A percentile compares a stretch with the other conserved stretches of the same genome.
Conservation (phyloP, 306 rosid genomes). For the Canavalia gladiata region DNA sequence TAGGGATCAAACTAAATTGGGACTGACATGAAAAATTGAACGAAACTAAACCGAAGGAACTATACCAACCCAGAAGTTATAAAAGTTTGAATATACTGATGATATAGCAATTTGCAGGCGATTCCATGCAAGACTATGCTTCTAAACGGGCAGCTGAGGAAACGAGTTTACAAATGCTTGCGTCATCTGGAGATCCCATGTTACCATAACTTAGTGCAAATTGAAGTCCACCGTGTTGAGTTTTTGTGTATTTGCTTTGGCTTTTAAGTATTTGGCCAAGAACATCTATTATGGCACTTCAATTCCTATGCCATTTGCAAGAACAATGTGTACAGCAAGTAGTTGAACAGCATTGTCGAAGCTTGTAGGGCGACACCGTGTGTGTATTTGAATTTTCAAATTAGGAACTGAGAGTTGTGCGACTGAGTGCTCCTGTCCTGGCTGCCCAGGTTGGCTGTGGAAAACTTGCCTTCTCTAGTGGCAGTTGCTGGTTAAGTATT, state of each 20-base stretch:
- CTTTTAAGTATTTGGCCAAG: conserved; percentile 48
- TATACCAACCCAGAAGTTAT: conserved; percentile 28
- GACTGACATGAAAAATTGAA: conserved; percentile 19
- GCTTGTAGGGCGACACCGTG: conserved; percentile 59
- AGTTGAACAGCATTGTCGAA: conserved; percentile 64
- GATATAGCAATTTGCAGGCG: conserved; percentile 68
- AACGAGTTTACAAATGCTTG: conserved; percentile 74
- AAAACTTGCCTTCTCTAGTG: conserved; percentile 96
- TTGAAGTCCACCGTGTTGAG: conserved; percentile 51
- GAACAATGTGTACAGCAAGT: conserved; percentile 79
- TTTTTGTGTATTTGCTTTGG: conserved; percentile 44
- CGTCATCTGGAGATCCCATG: conserved; percentile 92
- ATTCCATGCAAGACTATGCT: conserved; percentile 73
- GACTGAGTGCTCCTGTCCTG: conserved; percentile 79
- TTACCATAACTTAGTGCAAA: conserved; percentile 63
- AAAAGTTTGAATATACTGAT: conserved; percentile 33
- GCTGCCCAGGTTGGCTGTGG: conserved; percentile 99
- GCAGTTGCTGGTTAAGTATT: conserved; percentile 83
- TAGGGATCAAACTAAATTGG: conserved; percentile 27
- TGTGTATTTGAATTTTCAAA: conserved; percentile 69
- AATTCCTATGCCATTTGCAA: conserved; percentile 62
- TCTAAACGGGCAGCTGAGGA: conserved; percentile 74
- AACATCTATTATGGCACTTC: conserved; percentile 53
- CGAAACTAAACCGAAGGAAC: conserved; percentile 25
- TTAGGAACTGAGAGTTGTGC: conserved; percentile 65